Evolutionary conservation across 768 basidiomycete genomes (phyloP), one percentile per base, ranked within the genome.

Genomic region (Termitomyces sp.): DNA sequence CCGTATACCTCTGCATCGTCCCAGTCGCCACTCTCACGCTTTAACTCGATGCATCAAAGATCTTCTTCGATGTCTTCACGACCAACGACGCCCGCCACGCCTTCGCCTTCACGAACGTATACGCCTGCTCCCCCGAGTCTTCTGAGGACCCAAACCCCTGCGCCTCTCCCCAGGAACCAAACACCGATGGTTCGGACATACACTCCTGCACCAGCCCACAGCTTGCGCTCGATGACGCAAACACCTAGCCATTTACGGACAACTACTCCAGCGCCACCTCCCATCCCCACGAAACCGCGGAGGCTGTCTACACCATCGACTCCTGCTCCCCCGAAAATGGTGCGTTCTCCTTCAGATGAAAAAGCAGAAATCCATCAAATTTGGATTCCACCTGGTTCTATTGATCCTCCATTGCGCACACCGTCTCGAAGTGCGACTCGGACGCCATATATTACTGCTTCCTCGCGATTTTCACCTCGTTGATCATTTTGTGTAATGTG

Each of bases 301-400:
- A 72, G 76, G 59, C 73, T 83, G 66, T 81, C 84, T 22, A 72
- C 75, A 58, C 74, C 82, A 66, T 81, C 84, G 15, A 72, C 74
- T 42, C 73, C 81, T 16, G 80, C 82, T 27, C 81, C 85, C 54
- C 78, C 81, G 49, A 84, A 82, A 76, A 81, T 86, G 72, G 69
- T 65, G 52, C 81, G 86, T 55, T 82, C 85, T 36, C 77, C 82
- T 61, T 85, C 85, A 55, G 87, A 89, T 67, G 86, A 87, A 74
- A 87, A 86, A 69, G 81, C 74, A 18, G 74, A 78, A 52, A 69
- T 85, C 46, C 85, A 81, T 59, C 81, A 87, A 67, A 80, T 84
- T 61, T 88, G 87, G 87, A 74, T 88, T 47, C 87, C 87, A 15
- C 78, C 80, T 33, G 54, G 42, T 18, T 69, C 67, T 36, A 57